phyloP scores from a whole-genome alignment of 2,329 filamentous ascomycete genomes.

The Fusarium odoratissimum region DNA sequence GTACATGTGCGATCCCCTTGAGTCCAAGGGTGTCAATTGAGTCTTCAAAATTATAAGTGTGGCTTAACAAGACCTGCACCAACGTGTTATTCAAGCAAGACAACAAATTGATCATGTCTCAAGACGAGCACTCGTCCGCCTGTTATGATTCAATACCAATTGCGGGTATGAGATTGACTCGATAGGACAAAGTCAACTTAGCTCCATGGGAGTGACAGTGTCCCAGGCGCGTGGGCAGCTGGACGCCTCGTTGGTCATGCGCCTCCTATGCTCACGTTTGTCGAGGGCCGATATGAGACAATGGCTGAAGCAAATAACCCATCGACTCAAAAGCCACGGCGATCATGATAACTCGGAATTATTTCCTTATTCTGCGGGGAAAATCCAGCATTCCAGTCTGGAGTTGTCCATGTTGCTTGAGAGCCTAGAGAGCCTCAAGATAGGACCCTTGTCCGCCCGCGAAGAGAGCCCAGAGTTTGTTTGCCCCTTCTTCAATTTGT shows the following conservation, averaged over 20 bases:
- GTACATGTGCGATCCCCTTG: background rate
- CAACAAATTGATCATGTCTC: conserved; percentile 5
- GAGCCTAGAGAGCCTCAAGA: conserved; percentile 32
- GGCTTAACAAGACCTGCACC: background rate
- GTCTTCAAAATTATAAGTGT: background rate
- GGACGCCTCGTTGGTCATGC: conserved; percentile 38
- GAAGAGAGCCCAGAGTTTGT: conserved; percentile 17
- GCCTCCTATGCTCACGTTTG: conserved; percentile 22
- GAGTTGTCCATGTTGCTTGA: background rate
- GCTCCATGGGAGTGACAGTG: conserved; percentile 30
- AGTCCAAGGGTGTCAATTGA: background rate
- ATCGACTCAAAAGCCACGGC: conserved; percentile 10
- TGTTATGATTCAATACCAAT: conserved; percentile 13
- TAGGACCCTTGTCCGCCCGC: conserved; percentile 26
- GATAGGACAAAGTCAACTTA: conserved; percentile 12
- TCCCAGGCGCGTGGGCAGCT: conserved; percentile 25
- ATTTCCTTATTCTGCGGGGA: conserved; percentile 22
- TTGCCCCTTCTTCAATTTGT: conserved; percentile 3
- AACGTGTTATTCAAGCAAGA: background rate
- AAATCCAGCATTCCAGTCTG: conserved; percentile 22
- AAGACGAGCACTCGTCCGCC: background rate
- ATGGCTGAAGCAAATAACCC: background rate
- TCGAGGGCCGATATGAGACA: conserved; percentile 33
- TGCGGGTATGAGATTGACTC: conserved; percentile 9
- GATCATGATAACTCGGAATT: conserved; percentile 21